Evolutionary conservation across 495 filamentous ascomycete species (phyloP), one percentile per base, ranked within the genome.

Genomic region (Aspergillus asperescens): DNA sequence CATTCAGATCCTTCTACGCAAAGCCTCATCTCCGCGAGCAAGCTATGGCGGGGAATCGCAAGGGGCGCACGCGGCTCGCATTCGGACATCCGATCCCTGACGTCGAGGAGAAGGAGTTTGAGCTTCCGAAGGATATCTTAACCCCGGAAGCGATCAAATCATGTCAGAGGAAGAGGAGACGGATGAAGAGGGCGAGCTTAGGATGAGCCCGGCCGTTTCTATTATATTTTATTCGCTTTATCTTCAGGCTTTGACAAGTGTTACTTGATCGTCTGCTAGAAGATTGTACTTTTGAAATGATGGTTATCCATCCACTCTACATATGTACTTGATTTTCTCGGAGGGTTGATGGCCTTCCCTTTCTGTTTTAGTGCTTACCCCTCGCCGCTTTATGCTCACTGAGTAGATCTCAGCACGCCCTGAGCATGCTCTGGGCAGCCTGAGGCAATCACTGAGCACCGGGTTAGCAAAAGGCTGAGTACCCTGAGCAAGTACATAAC

Each of bases 61-160:
- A 78, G 49, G 78, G 81, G 19, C 76, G 81, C 22, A 82, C 62
- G 6, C 60, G 64, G 12, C 65, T 75, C 18, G 85, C 94, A 0
- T 97, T 94, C 73, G 93, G 94, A 3, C 80, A 85, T 10, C 84
- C 88, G 0, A 65, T 97, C 10, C 90, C 92, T 0, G 88, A 93
- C 9, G 63, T 85, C 29, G 57, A 67, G 8, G 79, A 87, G 60
- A 57, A 58, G 27, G 86, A 93, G 12, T 98, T 96, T 61, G 71
- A 78, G 41, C 71, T 95, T 44, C 89, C 93, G 0, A 67, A 74
- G 6, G 86, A 87, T 24, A 83, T 84, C 44, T 58, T 85, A 15
- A 86, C 87, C 7, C 70, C 77, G 24, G 88, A 92, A 6, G 79
- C 77, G 1, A 74, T 93, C 47, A 75, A 78, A 54, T 76, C 80